Conservation (phyloP, 768 basidiomycete genomes). For the Flagelloscypha sp. region DNA sequence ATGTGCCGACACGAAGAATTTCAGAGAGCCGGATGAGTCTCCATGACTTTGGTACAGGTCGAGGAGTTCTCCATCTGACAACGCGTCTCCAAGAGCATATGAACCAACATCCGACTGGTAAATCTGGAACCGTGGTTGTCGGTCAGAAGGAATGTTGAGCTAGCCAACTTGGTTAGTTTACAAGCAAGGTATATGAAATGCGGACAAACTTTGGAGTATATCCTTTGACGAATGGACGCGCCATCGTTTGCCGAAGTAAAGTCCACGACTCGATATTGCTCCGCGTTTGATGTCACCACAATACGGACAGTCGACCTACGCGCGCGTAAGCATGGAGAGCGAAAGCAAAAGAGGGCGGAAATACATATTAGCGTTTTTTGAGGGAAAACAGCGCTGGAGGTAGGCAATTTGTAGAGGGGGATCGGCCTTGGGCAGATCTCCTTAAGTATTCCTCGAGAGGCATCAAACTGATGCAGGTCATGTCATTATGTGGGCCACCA, state of each 20-base stretch:
- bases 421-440: conserved; percentile 25
- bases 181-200: neutral
- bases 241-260: conserved; percentile 38
- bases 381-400: too few relatives aligned
- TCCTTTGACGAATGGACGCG: conserved; percentile 34
- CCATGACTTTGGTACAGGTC: conserved; percentile 35
- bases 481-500: too few relatives aligned
- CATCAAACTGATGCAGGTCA: too few relatives aligned
- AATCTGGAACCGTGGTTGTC: conserved; percentile 30
- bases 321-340: too few relatives aligned
- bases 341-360: too few relatives aligned
- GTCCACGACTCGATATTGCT: conserved; percentile 42
- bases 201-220: conserved; percentile 32
- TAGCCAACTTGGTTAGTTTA: conserved; percentile 11
- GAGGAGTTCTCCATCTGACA: conserved; percentile 33
- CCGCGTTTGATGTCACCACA: conserved; percentile 40
- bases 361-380: too few relatives aligned
- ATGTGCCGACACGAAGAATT: conserved; percentile 41
- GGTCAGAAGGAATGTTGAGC: conserved; percentile 37
- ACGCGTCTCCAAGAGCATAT: conserved; percentile 31
- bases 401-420: conserved; percentile 21
- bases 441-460: too few relatives aligned
- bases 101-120: conserved; percentile 42
- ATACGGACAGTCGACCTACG: conserved; percentile 36
- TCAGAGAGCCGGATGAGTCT: conserved; percentile 40